These are phyloP conservation scores for Lasiosphaeria ovina DNA, from an alignment of 495 filamentous ascomycete genomes.

Conservation along the genomic window DNA sequence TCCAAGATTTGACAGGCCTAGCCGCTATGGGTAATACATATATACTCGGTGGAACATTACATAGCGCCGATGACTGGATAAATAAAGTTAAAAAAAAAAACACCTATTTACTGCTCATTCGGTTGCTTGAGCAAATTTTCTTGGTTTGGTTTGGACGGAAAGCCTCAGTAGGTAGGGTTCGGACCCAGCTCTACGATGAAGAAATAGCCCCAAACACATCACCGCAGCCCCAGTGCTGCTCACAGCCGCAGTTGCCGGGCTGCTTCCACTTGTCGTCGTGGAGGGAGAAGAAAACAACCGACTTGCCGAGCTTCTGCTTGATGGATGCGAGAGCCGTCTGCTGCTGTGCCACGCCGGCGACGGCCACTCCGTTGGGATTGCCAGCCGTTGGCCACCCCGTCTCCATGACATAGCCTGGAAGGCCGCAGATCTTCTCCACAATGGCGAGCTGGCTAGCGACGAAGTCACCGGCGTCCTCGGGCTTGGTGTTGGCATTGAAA, in stretches of 20 bases:
- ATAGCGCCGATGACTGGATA: too few species aligned
- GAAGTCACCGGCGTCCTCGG: slow-evolving; percentile 70
- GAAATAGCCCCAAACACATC: slow-evolving; percentile 43
- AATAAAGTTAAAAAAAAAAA: too few species aligned
- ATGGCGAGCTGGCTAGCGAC: slow-evolving; percentile 62
- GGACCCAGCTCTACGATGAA: too few species aligned
- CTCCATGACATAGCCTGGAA: slow-evolving; percentile 75
- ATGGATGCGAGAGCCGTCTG: slow-evolving; percentile 67
- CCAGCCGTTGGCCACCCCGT: slow-evolving; percentile 84
- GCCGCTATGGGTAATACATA: too few species aligned
- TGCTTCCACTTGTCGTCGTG: slow-evolving; percentile 80
- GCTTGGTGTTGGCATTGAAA: slow-evolving; percentile 71
- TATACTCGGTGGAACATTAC: too few species aligned
- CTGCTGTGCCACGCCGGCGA: slow-evolving; percentile 68
- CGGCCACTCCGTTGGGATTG: slow-evolving; percentile 64
- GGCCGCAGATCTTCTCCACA: slow-evolving; percentile 66
- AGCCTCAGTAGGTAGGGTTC: too few species aligned
- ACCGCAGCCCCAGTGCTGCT: slow-evolving; percentile 74
- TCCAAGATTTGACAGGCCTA: too few species aligned
- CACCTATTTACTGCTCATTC: too few species aligned
- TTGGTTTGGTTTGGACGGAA: neutral
- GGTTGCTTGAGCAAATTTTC: neutral
- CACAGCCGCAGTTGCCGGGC: slow-evolving; percentile 65
- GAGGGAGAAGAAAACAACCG: slow-evolving; percentile 77
- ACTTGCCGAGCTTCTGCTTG: slow-evolving; percentile 46